phyloP scores from a whole-genome alignment of 2,329 filamentous ascomycete genomes.

The Cercospora sp. region DNA sequence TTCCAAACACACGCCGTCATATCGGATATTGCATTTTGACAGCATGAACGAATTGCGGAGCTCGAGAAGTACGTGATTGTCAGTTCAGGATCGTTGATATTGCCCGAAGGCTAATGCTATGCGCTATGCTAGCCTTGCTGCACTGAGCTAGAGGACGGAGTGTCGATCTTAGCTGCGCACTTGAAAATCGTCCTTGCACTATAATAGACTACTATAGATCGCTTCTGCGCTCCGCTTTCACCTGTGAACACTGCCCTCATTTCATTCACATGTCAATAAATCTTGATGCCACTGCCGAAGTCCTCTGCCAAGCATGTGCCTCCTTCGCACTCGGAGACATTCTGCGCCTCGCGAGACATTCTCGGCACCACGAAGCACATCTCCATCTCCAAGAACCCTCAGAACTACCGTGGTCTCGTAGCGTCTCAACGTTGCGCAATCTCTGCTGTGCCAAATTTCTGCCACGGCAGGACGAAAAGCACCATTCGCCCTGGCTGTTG shows the following conservation, averaged over 20 bases:
- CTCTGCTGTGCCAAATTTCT: background rate
- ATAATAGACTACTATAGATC: background rate
- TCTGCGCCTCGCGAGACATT: background rate
- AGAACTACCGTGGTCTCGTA: background rate
- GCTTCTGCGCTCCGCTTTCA: background rate
- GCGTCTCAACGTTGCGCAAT: background rate
- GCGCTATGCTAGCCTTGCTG: background rate
- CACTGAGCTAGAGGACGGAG: background rate
- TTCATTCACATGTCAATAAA: background rate
- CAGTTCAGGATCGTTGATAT: background rate
- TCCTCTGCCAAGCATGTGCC: background rate
- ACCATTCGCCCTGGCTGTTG: background rate
- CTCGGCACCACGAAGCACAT: background rate
- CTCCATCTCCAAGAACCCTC: background rate
- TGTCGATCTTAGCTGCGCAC: background rate
- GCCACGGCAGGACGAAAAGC: background rate
- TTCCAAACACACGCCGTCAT: constrained; percentile 8
- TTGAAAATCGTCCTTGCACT: background rate
- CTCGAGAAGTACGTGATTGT: background rate
- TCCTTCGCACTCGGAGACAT: too few relatives aligned
- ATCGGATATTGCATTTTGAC: constrained; percentile 1
- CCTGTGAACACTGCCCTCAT: background rate
- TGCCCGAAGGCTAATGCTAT: background rate
- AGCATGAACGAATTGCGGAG: background rate
- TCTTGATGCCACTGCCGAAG: background rate